Conservation (phyloP, 768 basidiomycete genomes). For the Obba rivulosa region DNA sequence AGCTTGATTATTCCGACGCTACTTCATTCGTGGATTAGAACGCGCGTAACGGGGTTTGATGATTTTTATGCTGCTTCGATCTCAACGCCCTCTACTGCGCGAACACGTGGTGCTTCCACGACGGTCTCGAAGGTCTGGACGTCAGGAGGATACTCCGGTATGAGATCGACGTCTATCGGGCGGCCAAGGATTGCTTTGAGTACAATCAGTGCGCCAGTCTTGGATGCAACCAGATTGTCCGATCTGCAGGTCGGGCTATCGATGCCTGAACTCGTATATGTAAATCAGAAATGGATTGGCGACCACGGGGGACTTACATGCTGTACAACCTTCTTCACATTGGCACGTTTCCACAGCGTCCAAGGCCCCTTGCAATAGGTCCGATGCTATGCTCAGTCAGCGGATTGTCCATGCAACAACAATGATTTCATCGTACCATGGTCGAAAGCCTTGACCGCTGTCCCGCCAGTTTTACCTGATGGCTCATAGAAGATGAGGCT, state of each 20-base stretch:
- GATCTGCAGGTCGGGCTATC: conserved; percentile 62
- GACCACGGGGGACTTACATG: conserved; percentile 41
- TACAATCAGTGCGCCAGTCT: conserved; percentile 67
- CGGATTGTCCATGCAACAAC: neutral
- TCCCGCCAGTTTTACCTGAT: conserved; percentile 62
- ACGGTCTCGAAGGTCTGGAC: conserved; percentile 40
- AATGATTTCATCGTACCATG: conserved; percentile 42
- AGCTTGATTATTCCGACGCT: conserved; percentile 30
- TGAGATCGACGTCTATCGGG: conserved; percentile 32
- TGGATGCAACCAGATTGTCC: conserved; percentile 67
- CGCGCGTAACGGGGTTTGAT: neutral
- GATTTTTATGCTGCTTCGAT: conserved; percentile 34
- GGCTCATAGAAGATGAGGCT: conserved; percentile 82
- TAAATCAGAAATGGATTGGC: neutral
- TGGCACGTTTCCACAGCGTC: conserved; percentile 52
- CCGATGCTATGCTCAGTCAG: conserved; percentile 34
- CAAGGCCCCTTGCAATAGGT: conserved; percentile 55
- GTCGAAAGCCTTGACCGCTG: conserved; percentile 78
- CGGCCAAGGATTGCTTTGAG: conserved; percentile 53
- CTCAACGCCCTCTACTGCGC: conserved; percentile 36
- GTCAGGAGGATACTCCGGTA: conserved; percentile 17
- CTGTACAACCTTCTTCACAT: conserved; percentile 65
- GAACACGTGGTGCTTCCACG: conserved; percentile 46
- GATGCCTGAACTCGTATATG: conserved; percentile 43
- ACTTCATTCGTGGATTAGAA: neutral